Conservation (phyloP, 768 basidiomycete species). For the Leccinellum luteum region DNA sequence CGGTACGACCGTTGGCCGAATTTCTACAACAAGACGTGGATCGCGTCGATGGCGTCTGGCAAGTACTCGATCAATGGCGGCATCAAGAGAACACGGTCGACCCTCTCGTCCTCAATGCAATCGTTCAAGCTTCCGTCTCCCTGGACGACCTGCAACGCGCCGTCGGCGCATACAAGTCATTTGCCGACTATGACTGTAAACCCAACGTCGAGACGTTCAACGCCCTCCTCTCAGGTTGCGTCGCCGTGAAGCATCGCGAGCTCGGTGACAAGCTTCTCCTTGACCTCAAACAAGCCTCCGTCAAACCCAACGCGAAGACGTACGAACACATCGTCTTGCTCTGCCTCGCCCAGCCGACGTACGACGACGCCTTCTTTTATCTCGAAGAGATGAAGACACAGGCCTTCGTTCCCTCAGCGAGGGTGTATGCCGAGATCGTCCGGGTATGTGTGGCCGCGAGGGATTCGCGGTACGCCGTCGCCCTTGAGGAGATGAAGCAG, state of each 20-base stretch:
- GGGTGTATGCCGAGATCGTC: conserved; percentile 59
- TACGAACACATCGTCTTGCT: conserved; percentile 69
- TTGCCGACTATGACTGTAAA: conserved; percentile 49
- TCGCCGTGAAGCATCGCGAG: conserved; percentile 53
- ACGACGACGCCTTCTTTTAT: conserved; percentile 88
- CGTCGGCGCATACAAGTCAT: conserved; percentile 69
- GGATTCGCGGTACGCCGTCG: conserved; percentile 64
- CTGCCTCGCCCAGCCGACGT: conserved; percentile 65
- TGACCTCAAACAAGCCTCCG: conserved; percentile 58
- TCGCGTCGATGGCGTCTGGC: conserved; percentile 62
- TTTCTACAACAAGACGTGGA: conserved; percentile 47
- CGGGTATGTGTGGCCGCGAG: conserved; percentile 51
- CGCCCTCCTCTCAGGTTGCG: conserved; percentile 62
- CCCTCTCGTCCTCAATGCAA: conserved; percentile 56
- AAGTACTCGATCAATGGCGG: conserved; percentile 57
- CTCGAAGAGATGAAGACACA: conserved; percentile 83
- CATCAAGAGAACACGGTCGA: conserved; percentile 52
- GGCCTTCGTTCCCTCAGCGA: conserved; percentile 48
- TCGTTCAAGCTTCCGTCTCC: conserved; percentile 61
- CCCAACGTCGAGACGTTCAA: conserved; percentile 71
- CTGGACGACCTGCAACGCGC: conserved; percentile 73
- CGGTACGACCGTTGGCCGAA: conserved; percentile 52
- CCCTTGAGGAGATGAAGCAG: conserved; percentile 68
- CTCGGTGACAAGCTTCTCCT: conserved; percentile 65
- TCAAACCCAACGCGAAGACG: conserved; percentile 57